phyloP scores from a whole-genome alignment of 306 rosid genomes.

The Sicyos edulis region DNA sequence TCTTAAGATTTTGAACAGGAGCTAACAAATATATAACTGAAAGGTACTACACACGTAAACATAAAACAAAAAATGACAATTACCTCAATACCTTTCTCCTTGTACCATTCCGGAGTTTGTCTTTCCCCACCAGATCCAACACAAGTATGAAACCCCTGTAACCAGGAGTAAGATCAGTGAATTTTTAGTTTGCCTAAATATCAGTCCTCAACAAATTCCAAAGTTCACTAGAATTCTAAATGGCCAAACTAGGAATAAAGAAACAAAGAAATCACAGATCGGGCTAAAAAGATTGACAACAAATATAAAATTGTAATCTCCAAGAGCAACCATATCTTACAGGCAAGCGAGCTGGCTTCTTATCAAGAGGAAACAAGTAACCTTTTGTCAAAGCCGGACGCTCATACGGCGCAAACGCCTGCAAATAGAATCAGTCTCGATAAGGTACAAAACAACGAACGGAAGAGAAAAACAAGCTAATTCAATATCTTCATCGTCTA shows the following conservation, averaged over 20 bases:
- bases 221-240: background rate
- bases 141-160: constrained; percentile 92
- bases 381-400: constrained; percentile 91
- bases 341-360: constrained; percentile 93
- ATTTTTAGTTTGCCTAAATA: background rate
- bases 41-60: background rate
- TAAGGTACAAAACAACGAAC: background rate
- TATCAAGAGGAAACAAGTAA: constrained; percentile 73
- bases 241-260: background rate
- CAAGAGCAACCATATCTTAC: constrained; percentile 37
- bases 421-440: constrained; percentile 18
- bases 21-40: background rate
- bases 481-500: constrained; percentile 1
- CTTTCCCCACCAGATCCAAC: constrained; percentile 98
- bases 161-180: constrained; percentile 6
- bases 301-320: constrained; percentile 9
- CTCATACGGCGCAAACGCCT: constrained; percentile 91
- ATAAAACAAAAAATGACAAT: constrained; percentile 10
- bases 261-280: background rate
- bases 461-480: background rate
- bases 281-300: background rate
- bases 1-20: background rate
- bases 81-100: constrained; percentile 87
- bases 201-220: too few relatives aligned
- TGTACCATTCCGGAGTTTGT: constrained; percentile 89